Conservation (phyloP, 768 basidiomycete species). For the Rhodotorula babjevae region DNA sequence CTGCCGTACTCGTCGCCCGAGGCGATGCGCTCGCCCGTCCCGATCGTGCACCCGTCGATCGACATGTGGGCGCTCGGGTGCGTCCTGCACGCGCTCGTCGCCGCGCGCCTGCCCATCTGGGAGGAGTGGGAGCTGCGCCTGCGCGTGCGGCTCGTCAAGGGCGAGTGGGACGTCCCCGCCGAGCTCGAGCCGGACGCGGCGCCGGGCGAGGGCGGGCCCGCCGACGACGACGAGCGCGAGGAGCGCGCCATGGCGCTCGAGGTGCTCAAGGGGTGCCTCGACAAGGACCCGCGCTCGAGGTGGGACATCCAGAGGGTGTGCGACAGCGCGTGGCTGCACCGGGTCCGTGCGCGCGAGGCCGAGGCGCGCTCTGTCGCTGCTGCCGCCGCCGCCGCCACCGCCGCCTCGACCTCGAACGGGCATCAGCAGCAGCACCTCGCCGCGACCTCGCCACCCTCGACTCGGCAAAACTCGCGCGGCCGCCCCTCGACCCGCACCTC, state of each 20-base stretch:
- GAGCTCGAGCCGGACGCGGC: not conserved
- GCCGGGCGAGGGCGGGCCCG: not conserved
- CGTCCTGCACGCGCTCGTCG: slow-evolving; percentile 76
- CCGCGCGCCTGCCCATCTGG: slow-evolving; percentile 75
- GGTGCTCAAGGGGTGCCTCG: slow-evolving; percentile 74
- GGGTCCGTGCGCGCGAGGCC: slow-evolving; percentile 35
- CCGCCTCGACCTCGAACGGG: too few species aligned
- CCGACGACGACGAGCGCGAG: not conserved
- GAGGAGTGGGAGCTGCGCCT: slow-evolving; percentile 88
- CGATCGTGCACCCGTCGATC: slow-evolving; percentile 54
- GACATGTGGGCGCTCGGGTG: slow-evolving; percentile 96
- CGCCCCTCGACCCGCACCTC: not conserved
- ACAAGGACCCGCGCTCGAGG: slow-evolving; percentile 58
- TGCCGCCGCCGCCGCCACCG: not conserved
- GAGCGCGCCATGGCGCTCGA: slow-evolving; percentile 31
- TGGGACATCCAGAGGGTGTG: slow-evolving; percentile 81
- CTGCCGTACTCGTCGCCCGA: slow-evolving; percentile 45
- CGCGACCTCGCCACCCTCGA: not conserved
- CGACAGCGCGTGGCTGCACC: slow-evolving; percentile 51
- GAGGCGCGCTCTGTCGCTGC: not conserved
- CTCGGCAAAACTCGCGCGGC: not conserved
- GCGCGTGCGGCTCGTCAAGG: slow-evolving; percentile 83
- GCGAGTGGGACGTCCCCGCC: slow-evolving; percentile 53
- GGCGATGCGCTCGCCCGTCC: slow-evolving; percentile 40
- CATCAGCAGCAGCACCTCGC: not conserved